A percentile compares a stretch with the other conserved stretches of the same genome.
phyloP scores from a whole-genome alignment of 495 filamentous ascomycete genomes.

The Xylaria grammica region DNA sequence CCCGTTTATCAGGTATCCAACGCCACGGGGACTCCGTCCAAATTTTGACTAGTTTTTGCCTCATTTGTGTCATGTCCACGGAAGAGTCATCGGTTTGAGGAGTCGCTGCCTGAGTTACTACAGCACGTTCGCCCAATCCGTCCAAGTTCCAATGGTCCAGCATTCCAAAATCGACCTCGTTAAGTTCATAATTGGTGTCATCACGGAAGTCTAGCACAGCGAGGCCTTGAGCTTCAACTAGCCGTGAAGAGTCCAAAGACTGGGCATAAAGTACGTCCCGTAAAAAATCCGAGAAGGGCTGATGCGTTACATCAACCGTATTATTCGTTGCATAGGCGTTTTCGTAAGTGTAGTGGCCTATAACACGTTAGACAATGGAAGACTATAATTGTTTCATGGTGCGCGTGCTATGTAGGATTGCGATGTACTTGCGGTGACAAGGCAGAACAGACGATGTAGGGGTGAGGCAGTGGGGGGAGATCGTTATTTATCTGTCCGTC shows the following conservation, averaged over 20 bases:
- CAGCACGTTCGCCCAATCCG: conserved; percentile 32
- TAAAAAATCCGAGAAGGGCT: conserved; percentile 43
- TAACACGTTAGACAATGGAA: conserved; percentile 7
- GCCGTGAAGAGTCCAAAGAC: conserved; percentile 29
- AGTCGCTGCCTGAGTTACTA: conserved; percentile 19
- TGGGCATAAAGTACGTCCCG: conserved; percentile 44
- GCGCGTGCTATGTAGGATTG: neutral
- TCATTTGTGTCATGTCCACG: conserved; percentile 40
- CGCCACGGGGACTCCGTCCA: conserved; percentile 58
- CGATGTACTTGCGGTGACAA: neutral
- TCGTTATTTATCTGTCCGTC: neutral
- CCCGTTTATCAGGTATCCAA: conserved; percentile 57
- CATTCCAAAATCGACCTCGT: conserved; percentile 63
- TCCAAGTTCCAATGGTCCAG: conserved; percentile 63
- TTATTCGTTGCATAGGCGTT: conserved; percentile 25
- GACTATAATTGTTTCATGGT: neutral
- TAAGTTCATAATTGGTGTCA: conserved; percentile 61
- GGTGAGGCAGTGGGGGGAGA: neutral
- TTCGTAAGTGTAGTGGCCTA: conserved; percentile 8
- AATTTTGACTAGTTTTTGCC: conserved; percentile 40
- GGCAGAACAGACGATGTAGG: neutral
- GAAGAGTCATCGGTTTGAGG: conserved; percentile 30
- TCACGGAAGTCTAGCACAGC: conserved; percentile 55
- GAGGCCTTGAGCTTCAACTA: conserved; percentile 41
- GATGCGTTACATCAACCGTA: conserved; percentile 25